Evolutionary conservation across 768 basidiomycete genomes (phyloP), one percentile per base, ranked within the genome.

Genomic region (Chlorophyllum brunneum): DNA sequence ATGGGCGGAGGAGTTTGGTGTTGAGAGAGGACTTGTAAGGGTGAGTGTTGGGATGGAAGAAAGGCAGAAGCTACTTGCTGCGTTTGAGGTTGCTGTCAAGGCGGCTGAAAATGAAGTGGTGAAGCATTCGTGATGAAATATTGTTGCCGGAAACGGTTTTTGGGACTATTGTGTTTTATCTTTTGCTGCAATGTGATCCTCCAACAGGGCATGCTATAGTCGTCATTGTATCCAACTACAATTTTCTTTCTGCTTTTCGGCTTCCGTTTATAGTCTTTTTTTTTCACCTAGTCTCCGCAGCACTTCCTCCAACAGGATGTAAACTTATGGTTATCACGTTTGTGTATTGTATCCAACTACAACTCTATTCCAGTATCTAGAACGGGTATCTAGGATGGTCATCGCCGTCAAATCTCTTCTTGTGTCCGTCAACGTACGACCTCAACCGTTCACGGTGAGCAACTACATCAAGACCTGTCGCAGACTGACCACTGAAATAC

Each of bases 1-100:
- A 31, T 99, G 95, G 95, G 95, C 95, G 13, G 85, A 80, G 44
- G 70, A 76, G 55, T 95, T 81, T 68, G 94, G 91, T 16, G 91
- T 99, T 10, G 91, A 95, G 61, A 72, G 72, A 48, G 84, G 83
- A 3, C 68, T 99, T 38, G 90, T 99, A 8, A 76, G 95, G 54
- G 80, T 98, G 27, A 93, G 88, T 57, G 83, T 97, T n/a, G 95
- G 95, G 6, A 74, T 93, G 77, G 95, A 98, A 69, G 82, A 90
- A 7, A 70, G 65, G 20, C 76, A 74, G 36, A 64, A 61, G 36
- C 66, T 98, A 43, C 64, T 85, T 39, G 64, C 64, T 3, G 78
- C 74, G 56, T 90, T 97, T 56, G 72, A 70, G 45, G 62, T 54
- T 9, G 92, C 94, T 27, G 57, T 97, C 53, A 72, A 71, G 38